Evolutionary conservation across 768 basidiomycete species (phyloP).

Genomic region (Rhodotorula diobovata): DNA sequence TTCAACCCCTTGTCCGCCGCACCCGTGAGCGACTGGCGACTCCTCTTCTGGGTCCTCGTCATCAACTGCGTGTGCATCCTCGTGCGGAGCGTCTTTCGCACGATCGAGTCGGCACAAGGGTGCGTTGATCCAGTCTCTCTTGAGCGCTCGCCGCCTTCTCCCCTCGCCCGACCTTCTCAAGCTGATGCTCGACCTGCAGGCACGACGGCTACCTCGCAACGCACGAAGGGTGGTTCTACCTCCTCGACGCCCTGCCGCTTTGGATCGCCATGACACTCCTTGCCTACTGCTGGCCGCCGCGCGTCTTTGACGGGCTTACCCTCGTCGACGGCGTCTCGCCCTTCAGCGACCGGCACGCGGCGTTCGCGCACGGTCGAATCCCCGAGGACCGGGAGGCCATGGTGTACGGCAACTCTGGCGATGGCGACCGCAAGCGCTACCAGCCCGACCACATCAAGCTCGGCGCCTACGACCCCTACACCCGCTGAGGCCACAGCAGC

Average conservation of each 20-base stretch:
- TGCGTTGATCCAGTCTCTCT: no score
- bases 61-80: not conserved
- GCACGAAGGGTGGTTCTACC: slow-evolving; percentile 22
- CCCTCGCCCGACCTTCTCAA: no score
- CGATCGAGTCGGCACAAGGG: slow-evolving; percentile 26
- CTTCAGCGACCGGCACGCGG: no score
- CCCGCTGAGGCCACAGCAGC: no score
- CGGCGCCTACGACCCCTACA: no score
- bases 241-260: slow-evolving; percentile 36
- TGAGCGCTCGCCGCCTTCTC: no score
- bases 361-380: no score
- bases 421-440: no score
- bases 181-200: not conserved
- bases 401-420: no score
- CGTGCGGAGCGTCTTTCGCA: slow-evolving; percentile 29
- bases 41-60: slow-evolving; percentile 15
- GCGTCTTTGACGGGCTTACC: slow-evolving; percentile 23
- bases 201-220: not conserved
- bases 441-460: no score
- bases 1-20: slow-evolving; percentile 2
- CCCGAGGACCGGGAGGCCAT: no score
- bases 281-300: slow-evolving; percentile 22
- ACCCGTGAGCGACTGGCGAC: slow-evolving; percentile 19
- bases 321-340: no score
- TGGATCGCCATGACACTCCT: slow-evolving; percentile 29